These are phyloP conservation scores for Bisporella sp. DNA, from an alignment of 2,329 filamentous ascomycete genomes.

Conservation along the genomic window DNA sequence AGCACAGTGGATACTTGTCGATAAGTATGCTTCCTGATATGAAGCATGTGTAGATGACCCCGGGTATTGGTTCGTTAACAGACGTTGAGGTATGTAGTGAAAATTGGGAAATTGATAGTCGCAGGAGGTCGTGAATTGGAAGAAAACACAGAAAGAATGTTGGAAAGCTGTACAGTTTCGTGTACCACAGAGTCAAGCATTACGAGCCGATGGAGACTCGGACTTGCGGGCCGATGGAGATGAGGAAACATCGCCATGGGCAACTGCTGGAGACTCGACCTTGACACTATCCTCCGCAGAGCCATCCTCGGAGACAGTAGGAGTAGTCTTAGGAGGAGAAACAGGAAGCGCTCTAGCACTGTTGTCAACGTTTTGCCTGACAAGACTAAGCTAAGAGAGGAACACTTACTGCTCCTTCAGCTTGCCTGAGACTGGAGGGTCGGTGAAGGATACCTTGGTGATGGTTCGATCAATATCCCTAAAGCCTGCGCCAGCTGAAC, in stretches of 20 bases:
- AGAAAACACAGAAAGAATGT: neutral
- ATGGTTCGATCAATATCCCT: conserved; percentile 25
- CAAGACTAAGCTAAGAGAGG: neutral
- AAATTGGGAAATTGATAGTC: neutral
- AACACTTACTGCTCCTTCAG: conserved; percentile 20
- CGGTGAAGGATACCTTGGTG: conserved; percentile 20
- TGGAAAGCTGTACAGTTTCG: neutral
- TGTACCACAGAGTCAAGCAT: neutral
- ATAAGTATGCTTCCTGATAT: neutral
- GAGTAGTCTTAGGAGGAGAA: conserved; percentile 11
- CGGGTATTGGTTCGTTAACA: neutral
- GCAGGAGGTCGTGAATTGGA: neutral
- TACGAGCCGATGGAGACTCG: neutral
- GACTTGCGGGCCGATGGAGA: conserved; percentile 25
- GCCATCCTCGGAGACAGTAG: conserved; percentile 27
- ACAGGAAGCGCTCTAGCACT: conserved; percentile 9
- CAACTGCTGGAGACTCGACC: conserved; percentile 25
- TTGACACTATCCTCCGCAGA: conserved; percentile 25
- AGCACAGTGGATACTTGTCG: neutral
- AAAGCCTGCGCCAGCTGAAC: conserved; percentile 19
- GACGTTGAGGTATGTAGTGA: neutral
- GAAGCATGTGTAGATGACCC: neutral
- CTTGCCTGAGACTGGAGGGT: conserved; percentile 19
- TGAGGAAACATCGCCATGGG: conserved; percentile 15
- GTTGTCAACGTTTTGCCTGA: neutral